Evolutionary conservation across 768 basidiomycete genomes (phyloP), one percentile per base, ranked within the genome.

Genomic region (Hypsizygus marmoreus): DNA sequence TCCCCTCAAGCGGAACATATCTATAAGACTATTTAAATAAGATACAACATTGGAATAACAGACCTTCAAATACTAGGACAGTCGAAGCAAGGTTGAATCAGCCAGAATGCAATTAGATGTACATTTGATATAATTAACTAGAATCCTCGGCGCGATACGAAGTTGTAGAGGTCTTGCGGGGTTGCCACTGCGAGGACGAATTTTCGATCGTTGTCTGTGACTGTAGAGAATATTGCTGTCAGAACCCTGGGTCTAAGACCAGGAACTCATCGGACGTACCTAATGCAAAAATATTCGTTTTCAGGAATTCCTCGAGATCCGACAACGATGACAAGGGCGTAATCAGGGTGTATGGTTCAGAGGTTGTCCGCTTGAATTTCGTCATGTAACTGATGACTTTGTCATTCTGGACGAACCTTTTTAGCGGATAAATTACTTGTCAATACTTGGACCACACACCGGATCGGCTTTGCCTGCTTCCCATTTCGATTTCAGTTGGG

Each of bases 131-230:
- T 4, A 29, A 34, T 28, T 8, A 23, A 47, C 63, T 50, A 65
- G 37, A 68, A 64, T 14, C 79, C 81, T 37, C 80, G 70, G 28
- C 81, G 70, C 20, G 70, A 64, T 31, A 80, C 77, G 54, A 83
- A 81, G 36, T 69, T 77, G 59, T 89, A 80, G 14, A 93, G 68
- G 60, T 93, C 91, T 22, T 91, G 82, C 13, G 70, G 60, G 14
- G 91, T 93, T 1, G 86, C 90, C 0, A 93, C 82, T 1, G 75
- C 91, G 12, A 92, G 76, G 3, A 93, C 89, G 47, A 93, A 93
- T 60, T 91, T 91, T 45, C 89, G 81, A 40, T 75, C 75, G 35
- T 70, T 67, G 64, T 97, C 94, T 4, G 94, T 95, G 28, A 95
- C 94, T 93, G 51, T 14, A n/a, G 28, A 30, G 34, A 20, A n/a